Evolutionary conservation across 176 grass and related monocot genomes (phyloP).

Genomic region (Carex cristatella): DNA sequence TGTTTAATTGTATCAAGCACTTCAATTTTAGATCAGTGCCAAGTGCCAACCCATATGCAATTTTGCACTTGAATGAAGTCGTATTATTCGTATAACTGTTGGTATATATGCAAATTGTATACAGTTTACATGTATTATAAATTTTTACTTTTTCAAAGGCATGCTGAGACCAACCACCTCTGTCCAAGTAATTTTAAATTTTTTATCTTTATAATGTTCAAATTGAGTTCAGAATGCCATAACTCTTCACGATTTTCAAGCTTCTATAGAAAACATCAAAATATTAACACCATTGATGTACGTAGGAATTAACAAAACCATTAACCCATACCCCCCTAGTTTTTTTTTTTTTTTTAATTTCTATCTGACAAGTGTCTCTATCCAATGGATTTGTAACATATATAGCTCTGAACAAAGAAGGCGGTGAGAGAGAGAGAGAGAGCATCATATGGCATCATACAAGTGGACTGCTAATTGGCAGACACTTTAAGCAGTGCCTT

Average conservation of each 20-base stretch:
- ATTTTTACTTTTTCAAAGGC: not conserved
- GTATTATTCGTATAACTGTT: not conserved
- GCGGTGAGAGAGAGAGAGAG: not conserved
- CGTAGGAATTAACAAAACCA: constrained; percentile 1
- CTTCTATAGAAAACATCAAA: constrained; percentile 18
- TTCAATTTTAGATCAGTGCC: not conserved
- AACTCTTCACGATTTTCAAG: constrained; percentile 19
- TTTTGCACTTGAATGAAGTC: not conserved
- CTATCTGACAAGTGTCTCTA: not conserved
- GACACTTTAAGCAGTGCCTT: constrained; percentile 24
- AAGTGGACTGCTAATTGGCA: constrained; percentile 21
- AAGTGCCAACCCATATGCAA: not conserved
- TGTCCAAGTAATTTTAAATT: not conserved
- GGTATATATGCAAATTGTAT: not conserved
- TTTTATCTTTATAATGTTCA: not conserved
- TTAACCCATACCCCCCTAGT: constrained; percentile 1
- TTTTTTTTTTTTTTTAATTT: not conserved
- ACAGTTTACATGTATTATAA: not conserved
- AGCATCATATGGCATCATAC: not conserved
- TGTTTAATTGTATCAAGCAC: not conserved
- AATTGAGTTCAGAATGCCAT: constrained; percentile 2
- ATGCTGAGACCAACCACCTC: constrained; percentile 7
- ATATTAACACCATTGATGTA: constrained; percentile 10
- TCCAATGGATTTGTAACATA: not conserved
- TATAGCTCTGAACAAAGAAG: not conserved